These are phyloP conservation scores for Trametopsis cervina DNA, from an alignment of 768 basidiomycete genomes.

Conservation along the genomic window DNA sequence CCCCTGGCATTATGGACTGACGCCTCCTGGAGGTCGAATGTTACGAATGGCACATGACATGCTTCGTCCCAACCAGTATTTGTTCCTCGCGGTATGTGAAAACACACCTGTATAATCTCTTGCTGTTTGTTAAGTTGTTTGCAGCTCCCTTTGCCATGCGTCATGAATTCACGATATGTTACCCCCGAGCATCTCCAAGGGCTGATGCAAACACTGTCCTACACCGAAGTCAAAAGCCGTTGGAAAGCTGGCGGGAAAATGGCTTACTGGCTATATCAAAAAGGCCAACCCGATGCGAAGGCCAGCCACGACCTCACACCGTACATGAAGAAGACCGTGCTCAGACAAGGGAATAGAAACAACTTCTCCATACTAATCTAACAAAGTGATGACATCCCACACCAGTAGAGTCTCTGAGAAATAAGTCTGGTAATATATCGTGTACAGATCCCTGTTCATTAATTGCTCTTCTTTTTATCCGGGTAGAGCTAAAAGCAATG, in stretches of 20 bases:
- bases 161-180: constrained; percentile 81
- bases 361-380: constrained; percentile 63
- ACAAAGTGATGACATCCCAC: constrained; percentile 1
- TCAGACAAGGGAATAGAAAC: constrained; percentile 68
- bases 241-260: constrained; percentile 77
- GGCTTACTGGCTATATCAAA: constrained; percentile 80
- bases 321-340: constrained; percentile 48
- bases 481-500: constrained; percentile 6
- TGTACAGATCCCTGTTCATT: background rate
- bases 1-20: background rate
- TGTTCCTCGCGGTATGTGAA: constrained; percentile 64
- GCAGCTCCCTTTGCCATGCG: constrained; percentile 80
- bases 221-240: constrained; percentile 46
- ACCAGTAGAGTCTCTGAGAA: background rate
- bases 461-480: background rate
- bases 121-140: constrained; percentile 8
- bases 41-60: constrained; percentile 52
- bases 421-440: too few species aligned
- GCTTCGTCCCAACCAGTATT: constrained; percentile 44
- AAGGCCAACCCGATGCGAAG: constrained; percentile 21
- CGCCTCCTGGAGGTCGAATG: constrained; percentile 54
- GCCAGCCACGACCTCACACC: constrained; percentile 7
- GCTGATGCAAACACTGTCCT: constrained; percentile 61
- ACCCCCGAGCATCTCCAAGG: constrained; percentile 47
- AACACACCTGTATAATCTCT: background rate